These are phyloP conservation scores for Gaeumannomyces sp. DNA, from an alignment of 2,329 filamentous ascomycete genomes.

Conservation along the genomic window DNA sequence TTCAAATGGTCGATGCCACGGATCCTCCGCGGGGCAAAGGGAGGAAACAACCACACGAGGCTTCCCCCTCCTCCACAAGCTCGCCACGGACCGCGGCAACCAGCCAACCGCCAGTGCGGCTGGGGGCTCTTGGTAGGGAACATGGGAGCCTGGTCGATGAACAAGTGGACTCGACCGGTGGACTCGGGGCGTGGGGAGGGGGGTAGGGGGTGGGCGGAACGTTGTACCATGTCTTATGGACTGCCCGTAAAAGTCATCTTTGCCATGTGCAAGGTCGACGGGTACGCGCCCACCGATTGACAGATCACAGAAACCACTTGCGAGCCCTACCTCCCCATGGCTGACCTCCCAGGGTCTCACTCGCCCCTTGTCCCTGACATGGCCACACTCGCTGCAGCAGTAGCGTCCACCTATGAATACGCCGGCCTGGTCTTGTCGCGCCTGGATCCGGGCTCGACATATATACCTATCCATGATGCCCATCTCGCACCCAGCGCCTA, in stretches of 20 bases:
- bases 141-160: background rate
- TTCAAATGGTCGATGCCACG: background rate
- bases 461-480: background rate
- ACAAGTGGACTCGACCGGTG: background rate
- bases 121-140: background rate
- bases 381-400: background rate
- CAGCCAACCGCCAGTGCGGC: background rate
- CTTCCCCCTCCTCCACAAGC: background rate
- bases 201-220: too few species aligned
- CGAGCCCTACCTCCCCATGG: background rate
- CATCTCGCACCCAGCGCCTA: background rate
- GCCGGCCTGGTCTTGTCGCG: background rate
- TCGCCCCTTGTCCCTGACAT: background rate
- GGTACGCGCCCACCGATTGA: background rate
- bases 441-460: background rate
- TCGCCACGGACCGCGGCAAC: background rate
- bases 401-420: background rate
- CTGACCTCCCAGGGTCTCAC: background rate
- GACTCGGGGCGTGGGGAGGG: background rate
- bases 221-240: background rate
- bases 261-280: background rate
- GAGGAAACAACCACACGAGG: background rate
- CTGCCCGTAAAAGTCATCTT: background rate
- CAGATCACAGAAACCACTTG: background rate
- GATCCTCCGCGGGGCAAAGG: background rate